Conservation (phyloP, 2,329 filamentous ascomycete genomes). For the Ophiostoma quercus region DNA sequence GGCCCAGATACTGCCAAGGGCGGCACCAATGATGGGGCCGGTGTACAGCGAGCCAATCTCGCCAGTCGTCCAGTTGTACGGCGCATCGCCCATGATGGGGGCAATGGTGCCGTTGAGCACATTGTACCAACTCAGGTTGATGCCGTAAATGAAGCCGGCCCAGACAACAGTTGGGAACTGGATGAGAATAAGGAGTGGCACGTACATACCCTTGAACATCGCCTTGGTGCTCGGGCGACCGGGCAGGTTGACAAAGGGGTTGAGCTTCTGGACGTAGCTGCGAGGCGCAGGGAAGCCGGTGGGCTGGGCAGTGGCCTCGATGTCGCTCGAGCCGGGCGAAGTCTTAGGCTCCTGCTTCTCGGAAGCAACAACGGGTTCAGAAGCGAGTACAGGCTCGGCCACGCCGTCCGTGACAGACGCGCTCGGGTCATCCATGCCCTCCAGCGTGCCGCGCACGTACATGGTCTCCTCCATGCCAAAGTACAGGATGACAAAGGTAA, state of each 20-base stretch:
- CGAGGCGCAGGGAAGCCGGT: not conserved
- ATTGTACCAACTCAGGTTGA: constrained; percentile 32
- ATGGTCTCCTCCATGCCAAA: constrained; percentile 59
- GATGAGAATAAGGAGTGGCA: constrained; percentile 20
- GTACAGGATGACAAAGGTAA: constrained; percentile 48
- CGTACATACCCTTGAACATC: constrained; percentile 27
- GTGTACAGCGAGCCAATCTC: constrained; percentile 28
- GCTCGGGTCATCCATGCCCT: constrained; percentile 31
- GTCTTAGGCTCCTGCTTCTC: not conserved
- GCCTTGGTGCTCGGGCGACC: constrained; percentile 28
- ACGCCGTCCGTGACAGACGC: constrained; percentile 22
- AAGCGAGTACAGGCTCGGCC: not conserved
- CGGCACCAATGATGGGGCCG: constrained; percentile 28
- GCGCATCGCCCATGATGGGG: constrained; percentile 26
- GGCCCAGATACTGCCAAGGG: constrained; percentile 27
- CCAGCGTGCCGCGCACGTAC: constrained; percentile 40
- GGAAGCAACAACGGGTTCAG: not conserved
- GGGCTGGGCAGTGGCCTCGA: not conserved
- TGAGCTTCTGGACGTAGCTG: constrained; percentile 16
- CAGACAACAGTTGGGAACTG: constrained; percentile 25
- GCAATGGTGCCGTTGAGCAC: constrained; percentile 30
- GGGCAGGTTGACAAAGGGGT: constrained; percentile 17
- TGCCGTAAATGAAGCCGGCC: constrained; percentile 31
- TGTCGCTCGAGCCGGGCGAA: not conserved
- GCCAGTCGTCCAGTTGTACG: constrained; percentile 29